Base-by-base conservation (phyloP, 257 asterid species). In the Cordia subcordata region DNA sequence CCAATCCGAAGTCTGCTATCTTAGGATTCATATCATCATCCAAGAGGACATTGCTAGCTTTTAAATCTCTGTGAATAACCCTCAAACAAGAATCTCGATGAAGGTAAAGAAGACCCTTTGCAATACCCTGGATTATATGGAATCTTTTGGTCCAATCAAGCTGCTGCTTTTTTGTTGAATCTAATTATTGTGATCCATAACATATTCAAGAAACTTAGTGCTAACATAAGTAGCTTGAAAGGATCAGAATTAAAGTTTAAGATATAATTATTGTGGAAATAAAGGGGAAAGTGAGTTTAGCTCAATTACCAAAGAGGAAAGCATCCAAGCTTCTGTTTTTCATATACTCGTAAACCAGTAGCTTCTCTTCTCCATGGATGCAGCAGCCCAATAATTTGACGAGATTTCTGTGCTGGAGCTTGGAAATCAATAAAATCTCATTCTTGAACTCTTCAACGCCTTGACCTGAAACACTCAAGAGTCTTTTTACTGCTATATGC, bases 401-500 rank as follows among this genome's bases (percentile, higher is more conserved):
- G 39, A 73, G 78, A 52, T 64, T 73, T 17, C 79, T 38, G 46
- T 73, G 79, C 61, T 64, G 79, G 51, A 73, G 72, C 55, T 60
- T 68, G 11, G 79, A 72, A 49, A 73, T 73, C 62, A 73, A 45
- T 8, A 37, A 13, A 5, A 68, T 57, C 57, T 73, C 79, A 42
- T 73, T 73, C 62, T 73, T 68, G 37, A 74, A 74, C 55, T 74
- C 80, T 33, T 44, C 55, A 14, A 57, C 8, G 10, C 80, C 80
- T 66, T 74, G 80, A 8, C 80, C 80, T 11, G 80, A 69, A 65
- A 44, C 57, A 22, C 44, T 46, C 16, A 76, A 21, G 80, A 69
- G 72, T 44, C 80, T 69, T 32, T 74, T 74, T 11, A 74, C 80
- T 52, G 80, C 80, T 42, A 74, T 46, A 37, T 74, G 66, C 58